Conservation (phyloP, 805 yeast species). For the Pichia thaimueangensis region DNA sequence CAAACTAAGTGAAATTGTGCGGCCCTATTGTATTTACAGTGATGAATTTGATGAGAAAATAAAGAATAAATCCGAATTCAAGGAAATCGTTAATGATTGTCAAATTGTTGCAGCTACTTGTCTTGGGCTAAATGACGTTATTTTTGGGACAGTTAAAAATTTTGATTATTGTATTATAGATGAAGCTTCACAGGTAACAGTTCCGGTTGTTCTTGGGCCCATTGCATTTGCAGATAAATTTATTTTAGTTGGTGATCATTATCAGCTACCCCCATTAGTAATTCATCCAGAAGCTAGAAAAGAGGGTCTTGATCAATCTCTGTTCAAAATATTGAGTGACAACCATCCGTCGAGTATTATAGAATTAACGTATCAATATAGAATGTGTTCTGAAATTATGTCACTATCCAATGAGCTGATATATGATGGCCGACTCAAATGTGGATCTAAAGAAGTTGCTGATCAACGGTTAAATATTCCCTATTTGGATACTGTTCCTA, state of each 20-base stretch:
- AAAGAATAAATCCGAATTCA: conserved; percentile 39
- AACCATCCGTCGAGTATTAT: conserved; percentile 67
- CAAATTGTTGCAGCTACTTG: conserved; percentile 87
- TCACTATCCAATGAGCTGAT: conserved; percentile 70
- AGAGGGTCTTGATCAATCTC: conserved; percentile 64
- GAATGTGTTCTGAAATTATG: conserved; percentile 93
- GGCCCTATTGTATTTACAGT: conserved; percentile 43
- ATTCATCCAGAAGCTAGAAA: conserved; percentile 55
- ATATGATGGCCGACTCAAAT: conserved; percentile 66
- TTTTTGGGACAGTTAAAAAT: conserved; percentile 43
- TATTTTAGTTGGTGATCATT: conserved; percentile 93
- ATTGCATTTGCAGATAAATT: conserved; percentile 70
- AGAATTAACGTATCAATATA: conserved; percentile 74
- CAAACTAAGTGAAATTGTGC: conserved; percentile 58
- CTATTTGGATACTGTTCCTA: conserved; percentile 24
- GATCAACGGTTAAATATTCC: conserved; percentile 50
- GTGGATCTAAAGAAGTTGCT: conserved; percentile 66
- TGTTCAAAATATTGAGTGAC: conserved; percentile 71
- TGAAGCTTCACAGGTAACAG: conserved; percentile 92
- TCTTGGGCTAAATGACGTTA: conserved; percentile 61
- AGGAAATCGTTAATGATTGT: conserved; percentile 44
- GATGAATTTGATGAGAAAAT: conserved; percentile 25
- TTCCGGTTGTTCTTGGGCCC: conserved; percentile 91
- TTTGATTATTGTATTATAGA: conserved; percentile 94
- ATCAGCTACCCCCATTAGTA: conserved; percentile 87